A percentile compares a stretch with the other conserved stretches of the same genome.
These are phyloP conservation scores for Mortierella sp. DNA, from an alignment of 371 early-diverging fungal genomes.

Conservation along the genomic window DNA sequence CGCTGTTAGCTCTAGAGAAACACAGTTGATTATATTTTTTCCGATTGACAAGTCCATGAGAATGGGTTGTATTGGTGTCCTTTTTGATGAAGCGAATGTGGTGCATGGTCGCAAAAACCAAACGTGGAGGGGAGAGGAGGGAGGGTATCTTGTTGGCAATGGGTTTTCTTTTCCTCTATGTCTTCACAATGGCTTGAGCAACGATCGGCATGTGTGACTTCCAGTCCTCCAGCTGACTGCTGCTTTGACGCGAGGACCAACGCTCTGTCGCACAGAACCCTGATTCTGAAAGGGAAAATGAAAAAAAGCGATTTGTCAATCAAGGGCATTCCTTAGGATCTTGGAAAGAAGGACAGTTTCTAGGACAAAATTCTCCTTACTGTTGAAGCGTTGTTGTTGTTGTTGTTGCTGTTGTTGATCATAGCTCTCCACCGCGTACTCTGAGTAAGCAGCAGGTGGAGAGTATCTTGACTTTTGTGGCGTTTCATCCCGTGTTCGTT, in stretches of 20 bases:
- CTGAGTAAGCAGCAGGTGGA: constrained; percentile 9
- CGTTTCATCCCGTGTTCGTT: neutral
- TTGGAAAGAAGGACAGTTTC: too few relatives aligned
- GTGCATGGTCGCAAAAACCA: too few relatives aligned
- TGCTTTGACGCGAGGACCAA: neutral
- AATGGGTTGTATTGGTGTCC: too few relatives aligned
- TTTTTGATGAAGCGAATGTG: too few relatives aligned
- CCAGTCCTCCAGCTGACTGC: constrained; percentile 6
- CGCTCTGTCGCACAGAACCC: constrained; percentile 10
- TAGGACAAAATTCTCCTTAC: constrained; percentile 13
- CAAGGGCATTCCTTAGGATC: too few relatives aligned
- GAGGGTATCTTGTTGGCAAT: too few relatives aligned
- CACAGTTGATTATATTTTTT: too few relatives aligned
- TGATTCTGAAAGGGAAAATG: constrained; percentile 4
- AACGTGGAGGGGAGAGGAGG: too few relatives aligned
- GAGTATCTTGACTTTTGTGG: constrained; percentile 21
- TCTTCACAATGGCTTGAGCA: neutral
- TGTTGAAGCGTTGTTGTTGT: constrained; percentile 13
- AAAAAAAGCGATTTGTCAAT: neutral
- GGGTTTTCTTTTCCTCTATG: too few relatives aligned
- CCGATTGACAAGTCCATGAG: too few relatives aligned
- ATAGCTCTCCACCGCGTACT: constrained; percentile 17
- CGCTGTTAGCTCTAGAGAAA: too few relatives aligned
- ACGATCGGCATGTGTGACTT: constrained; percentile 12
- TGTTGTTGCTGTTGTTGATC: constrained; percentile 4